Conservation (phyloP, 352 stramenopile species). For the Peronospora farinosa region DNA sequence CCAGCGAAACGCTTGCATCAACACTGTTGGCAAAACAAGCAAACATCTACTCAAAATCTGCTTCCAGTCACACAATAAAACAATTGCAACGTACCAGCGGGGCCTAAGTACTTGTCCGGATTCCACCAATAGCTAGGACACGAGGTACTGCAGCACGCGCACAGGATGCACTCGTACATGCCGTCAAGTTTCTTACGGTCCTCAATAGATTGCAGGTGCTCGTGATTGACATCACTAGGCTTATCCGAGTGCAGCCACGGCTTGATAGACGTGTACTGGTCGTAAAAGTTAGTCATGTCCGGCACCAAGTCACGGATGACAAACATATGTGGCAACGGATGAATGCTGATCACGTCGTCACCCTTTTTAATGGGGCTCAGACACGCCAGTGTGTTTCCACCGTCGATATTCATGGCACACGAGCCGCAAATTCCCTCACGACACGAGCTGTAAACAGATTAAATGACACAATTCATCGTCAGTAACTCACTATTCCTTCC, state of each 20-base stretch:
- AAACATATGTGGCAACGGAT: conserved; percentile 99
- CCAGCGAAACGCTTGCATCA: conserved; percentile 96
- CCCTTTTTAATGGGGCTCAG: conserved; percentile 95
- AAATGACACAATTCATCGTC: conserved; percentile 1
- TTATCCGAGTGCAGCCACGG: conserved; percentile 97
- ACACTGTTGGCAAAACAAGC: conserved; percentile 39
- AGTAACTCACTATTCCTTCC: neutral
- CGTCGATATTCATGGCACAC: conserved; percentile 99
- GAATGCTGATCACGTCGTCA: conserved; percentile 94
- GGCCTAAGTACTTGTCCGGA: conserved; percentile 91
- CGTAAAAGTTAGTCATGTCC: conserved; percentile 99
- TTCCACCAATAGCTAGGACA: conserved; percentile 99
- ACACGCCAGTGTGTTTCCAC: conserved; percentile 97
- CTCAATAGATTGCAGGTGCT: conserved; percentile 88
- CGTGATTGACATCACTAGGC: conserved; percentile 80
- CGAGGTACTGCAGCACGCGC: conserved; percentile 97
- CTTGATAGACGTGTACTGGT: conserved; percentile 97
- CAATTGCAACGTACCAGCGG: conserved; percentile 48
- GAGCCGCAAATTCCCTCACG: conserved; percentile 99
- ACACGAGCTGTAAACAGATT: conserved; percentile 78
- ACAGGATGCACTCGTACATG: conserved; percentile 99
- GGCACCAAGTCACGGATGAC: conserved; percentile 98
- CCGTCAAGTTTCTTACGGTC: conserved; percentile 99
- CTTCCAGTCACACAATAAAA: neutral
- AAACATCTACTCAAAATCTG: conserved; percentile 1